Base-by-base conservation (phyloP, 2,329 filamentous ascomycete species). In the Phyllosticta capitalensis region DNA sequence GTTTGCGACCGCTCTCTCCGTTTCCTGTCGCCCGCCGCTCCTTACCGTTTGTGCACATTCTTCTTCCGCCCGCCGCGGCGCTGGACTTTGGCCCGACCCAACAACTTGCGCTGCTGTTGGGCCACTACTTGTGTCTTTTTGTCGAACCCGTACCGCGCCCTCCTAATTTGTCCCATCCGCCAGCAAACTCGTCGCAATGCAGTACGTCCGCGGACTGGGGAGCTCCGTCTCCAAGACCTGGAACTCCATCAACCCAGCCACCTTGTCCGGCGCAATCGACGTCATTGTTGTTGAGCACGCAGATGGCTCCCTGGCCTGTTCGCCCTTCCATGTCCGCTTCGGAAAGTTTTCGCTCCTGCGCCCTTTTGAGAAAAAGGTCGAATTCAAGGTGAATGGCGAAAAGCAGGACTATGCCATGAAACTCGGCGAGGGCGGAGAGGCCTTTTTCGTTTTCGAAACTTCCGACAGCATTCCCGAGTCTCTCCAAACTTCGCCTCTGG, bases 201-300 rank as follows among this genome's bases (percentile, higher is more conserved):
- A 97, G 81, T 97, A 97, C 88, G 92, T 97, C 66, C 85, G 94
- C 67, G 95, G 92, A 70, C 84, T 97, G 68, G 94, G 90, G 75
- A 92, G 92, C 72, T 95, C 91, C 56, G 92, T 99, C 68, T 95
- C 92, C 67, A 96, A 94, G 78, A 92, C 94, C 74, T 99, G 94
- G 94, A 99, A 99, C 76, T 96, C 92, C 24, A 95, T 99, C 81
- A 99, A 99, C 75, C 94, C 94, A 55, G 91, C 94, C 52, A 99
- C 94, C 12, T 83, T 99, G 60, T 96, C 90, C 77, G 94, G 94
- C 70, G 94, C 94, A 70, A 97, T 99, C 77, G 94, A 99, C 81
- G 92, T 97, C 67, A 96, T 99, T 66, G 92, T 99, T 59, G 91
- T 99, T 61, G 91, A 99, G 75, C 91, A 95, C 66, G 90, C 92